Evolutionary conservation across 768 basidiomycete species (phyloP), one percentile per base, ranked within the genome.

Genomic region (Paxillus rubicundulus): DNA sequence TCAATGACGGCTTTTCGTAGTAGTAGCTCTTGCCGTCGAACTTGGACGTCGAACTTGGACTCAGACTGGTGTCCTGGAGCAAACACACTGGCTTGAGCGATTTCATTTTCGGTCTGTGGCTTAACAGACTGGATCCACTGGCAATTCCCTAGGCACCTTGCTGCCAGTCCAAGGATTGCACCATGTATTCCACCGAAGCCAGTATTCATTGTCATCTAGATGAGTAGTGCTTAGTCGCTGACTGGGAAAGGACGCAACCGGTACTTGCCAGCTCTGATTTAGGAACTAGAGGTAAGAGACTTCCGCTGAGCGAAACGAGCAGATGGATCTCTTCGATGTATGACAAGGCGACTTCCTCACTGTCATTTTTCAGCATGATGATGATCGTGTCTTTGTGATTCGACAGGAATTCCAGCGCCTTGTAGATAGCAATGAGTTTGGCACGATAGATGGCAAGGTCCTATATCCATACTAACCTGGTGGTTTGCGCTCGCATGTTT

Each of bases 171-270:
- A 9, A 94, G 74, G 34, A 95, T 81, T 1, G 90, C 86, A 2
- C 82, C 75, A 62, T 98, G 95, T 42, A 96, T 80, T 0, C 85
- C 83, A 3, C 95, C 95, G 62, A 92, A 96, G 4, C 90, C 89
- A 2, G 89, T 80, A 55, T 80, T 84, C 20, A 82, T 76, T n/a
- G 82, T 78, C 44, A 77, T 65, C 82, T 84, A 44, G 0, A 7
- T 44, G 7, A 50, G 13, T n/a, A 33, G 9, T 0, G 5, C n/a
- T 56, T 43, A 57, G 51, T n/a, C 41, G 51, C 21, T 45, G 16
- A 27, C 16, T 6, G 16, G 27, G 14, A 50, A 45, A 10, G 4
- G 24, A 34, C 5, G 1, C 9, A 8, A 41, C 5, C 1, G 9
- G 14, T 13, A 75, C 86, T 63, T 56, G 91, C 94, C 67, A 96